Base-by-base conservation (phyloP, 768 basidiomycete genomes). In the Rhizopogon sp. region DNA sequence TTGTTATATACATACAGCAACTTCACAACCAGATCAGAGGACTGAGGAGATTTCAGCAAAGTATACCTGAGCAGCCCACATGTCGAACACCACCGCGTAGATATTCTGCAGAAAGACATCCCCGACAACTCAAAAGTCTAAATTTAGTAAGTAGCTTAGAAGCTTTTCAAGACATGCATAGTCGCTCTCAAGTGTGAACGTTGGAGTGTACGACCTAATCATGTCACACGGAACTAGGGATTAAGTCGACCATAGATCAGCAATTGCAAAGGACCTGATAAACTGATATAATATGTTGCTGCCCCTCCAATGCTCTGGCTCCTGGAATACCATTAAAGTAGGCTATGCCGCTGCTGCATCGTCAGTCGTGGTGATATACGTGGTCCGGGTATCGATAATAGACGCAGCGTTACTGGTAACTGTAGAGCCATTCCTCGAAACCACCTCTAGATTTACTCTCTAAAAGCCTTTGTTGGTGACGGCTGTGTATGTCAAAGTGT, bases 21-120 rank as follows among this genome's bases (percentile, higher is more conserved):
- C 2, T 8, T 31, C 31, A 31, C 9, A 31, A 8, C 31, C 7
- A 31, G 9, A 2, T 31, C 7, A 31, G 7, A 49, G 13, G 16
- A n/a, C 58, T 37, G 69, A 20, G 51, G 58, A 53, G 2, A 71
- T 61, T 53, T 71, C 57, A 54, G 78, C 77, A 46, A 79, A 78
- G 43, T 76, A 73, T 42, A 79, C 65, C 17, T 66, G 69, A 22
- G 45, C 71, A 72, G 67, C 56, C 28, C 22, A 5, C 16, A 25
- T 13, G 31, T 78, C 64, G 35, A 71, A 67, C 37, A 68, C 60
- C 37, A 66, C 60, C 3, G 57, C 60, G 56, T 72, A 72, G 17
- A 71, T 62, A 28, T 66, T 71, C 39, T 66, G 61, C 43, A 70
- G 28, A 54, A 74, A 74, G 41, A 68, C 62, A 40, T 66, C 71